These are phyloP conservation scores for Globisporangium orthogonon DNA, from an alignment of 352 stramenopile species.

Conservation along the genomic window DNA sequence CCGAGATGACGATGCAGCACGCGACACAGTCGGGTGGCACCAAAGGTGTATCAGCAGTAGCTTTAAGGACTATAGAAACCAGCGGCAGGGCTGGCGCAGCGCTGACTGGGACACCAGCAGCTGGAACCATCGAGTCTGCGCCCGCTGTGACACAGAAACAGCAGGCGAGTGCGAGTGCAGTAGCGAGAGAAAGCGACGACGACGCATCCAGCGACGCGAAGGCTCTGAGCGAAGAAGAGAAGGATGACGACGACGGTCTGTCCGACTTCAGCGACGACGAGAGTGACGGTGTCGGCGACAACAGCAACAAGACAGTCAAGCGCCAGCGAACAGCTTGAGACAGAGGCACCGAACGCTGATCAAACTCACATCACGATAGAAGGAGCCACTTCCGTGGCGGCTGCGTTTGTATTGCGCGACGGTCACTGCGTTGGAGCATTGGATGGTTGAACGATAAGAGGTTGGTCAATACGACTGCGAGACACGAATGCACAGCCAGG, in stretches of 20 bases:
- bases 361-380: neutral
- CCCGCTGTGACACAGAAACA: neutral
- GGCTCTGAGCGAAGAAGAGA: neutral
- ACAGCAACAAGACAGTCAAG: neutral
- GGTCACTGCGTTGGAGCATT: neutral
- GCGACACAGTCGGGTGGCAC: slow-evolving; percentile 11
- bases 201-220: neutral
- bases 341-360: neutral
- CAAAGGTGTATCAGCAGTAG: neutral
- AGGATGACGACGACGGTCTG: slow-evolving; percentile 5
- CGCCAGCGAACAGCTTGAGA: neutral
- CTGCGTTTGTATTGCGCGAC: neutral
- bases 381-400: neutral
- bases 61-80: neutral
- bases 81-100: too few species aligned
- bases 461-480: neutral
- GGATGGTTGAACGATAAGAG: too few species aligned
- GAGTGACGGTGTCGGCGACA: neutral
- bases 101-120: too few species aligned
- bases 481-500: too few species aligned
- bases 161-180: neutral
- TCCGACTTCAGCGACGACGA: slow-evolving; percentile 14
- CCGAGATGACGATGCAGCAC: slow-evolving; percentile 51
- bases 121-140: neutral
- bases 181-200: neutral